Evolutionary conservation across 2,329 filamentous ascomycete species (phyloP).

Genomic region (Hymenoscyphus salicellus): DNA sequence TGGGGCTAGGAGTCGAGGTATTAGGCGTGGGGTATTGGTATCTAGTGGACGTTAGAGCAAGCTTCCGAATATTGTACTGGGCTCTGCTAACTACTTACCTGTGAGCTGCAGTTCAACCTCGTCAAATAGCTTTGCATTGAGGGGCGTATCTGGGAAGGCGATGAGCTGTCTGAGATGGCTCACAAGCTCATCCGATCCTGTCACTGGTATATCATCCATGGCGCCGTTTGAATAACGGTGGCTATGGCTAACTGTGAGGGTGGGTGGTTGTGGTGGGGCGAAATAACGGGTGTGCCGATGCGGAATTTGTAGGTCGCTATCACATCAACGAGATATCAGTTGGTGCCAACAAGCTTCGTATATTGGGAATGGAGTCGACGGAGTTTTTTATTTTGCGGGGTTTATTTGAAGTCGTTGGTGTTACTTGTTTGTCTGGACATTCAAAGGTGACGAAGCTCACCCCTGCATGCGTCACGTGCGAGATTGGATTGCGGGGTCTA

Average conservation of each 20-base stretch:
- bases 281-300: too few species aligned
- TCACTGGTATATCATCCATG: constrained; percentile 46
- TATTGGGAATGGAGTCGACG: too few species aligned
- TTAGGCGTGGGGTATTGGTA: constrained; percentile 50
- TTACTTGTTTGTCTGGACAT: too few species aligned
- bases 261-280: not conserved
- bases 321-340: too few species aligned
- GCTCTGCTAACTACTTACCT: constrained; percentile 37
- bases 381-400: too few species aligned
- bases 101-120: constrained; percentile 58
- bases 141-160: constrained; percentile 41
- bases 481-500: too few species aligned
- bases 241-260: not conserved
- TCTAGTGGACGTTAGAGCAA: constrained; percentile 39
- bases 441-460: too few species aligned
- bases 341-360: too few species aligned
- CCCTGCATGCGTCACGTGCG: too few species aligned
- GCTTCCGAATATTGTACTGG: not conserved
- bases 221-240: not conserved
- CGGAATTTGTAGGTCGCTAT: not conserved
- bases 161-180: constrained; percentile 52
- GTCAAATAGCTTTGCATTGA: constrained; percentile 54
- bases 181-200: constrained; percentile 53
- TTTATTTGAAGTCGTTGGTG: too few species aligned
- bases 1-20: constrained; percentile 52